phyloP scores from a whole-genome alignment of 2,329 filamentous ascomycete genomes.

The Moelleriella libera region DNA sequence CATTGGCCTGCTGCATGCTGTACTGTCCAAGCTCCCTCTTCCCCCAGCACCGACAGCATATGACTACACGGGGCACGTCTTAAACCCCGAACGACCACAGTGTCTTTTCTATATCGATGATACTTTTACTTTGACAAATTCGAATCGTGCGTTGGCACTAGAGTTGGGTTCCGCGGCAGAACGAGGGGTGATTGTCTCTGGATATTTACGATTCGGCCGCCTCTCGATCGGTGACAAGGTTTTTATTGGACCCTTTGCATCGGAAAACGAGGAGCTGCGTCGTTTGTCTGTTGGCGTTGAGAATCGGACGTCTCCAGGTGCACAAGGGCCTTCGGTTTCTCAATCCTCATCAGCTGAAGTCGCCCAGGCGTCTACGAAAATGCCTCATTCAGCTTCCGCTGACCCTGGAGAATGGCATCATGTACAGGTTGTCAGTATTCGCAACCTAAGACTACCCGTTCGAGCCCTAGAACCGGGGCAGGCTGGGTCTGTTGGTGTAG shows the following conservation, averaged over 20 bases:
- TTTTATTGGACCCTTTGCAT: conserved; percentile 63
- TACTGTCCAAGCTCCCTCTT: conserved; percentile 64
- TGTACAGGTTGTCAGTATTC: conserved; percentile 71
- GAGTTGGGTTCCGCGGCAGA: conserved; percentile 14
- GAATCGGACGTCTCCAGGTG: conserved; percentile 30
- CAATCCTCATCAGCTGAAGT: conserved; percentile 40
- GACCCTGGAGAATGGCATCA: conserved; percentile 61
- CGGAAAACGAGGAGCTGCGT: conserved; percentile 34
- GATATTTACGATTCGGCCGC: conserved; percentile 66
- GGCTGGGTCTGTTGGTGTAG: conserved; percentile 76
- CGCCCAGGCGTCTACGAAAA: conserved; percentile 35
- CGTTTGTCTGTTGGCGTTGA: conserved; percentile 20
- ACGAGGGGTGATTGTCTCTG: conserved; percentile 64
- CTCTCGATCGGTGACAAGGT: conserved; percentile 67
- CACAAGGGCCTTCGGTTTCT: conserved; percentile 34
- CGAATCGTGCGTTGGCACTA: conserved; percentile 24
- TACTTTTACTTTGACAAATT: conserved; percentile 61
- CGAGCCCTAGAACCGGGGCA: conserved; percentile 63
- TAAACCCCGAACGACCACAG: conserved; percentile 45
- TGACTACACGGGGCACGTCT: conserved; percentile 37
- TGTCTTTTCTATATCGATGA: conserved; percentile 84
- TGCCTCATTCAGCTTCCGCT: conserved; percentile 34
- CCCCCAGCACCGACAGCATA: conserved; percentile 38
- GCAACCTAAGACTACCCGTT: conserved; percentile 77
- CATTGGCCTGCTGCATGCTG: conserved; percentile 66